phyloP scores from a whole-genome alignment of 2,329 filamentous ascomycete species.

The Colletotrichum sp. region DNA sequence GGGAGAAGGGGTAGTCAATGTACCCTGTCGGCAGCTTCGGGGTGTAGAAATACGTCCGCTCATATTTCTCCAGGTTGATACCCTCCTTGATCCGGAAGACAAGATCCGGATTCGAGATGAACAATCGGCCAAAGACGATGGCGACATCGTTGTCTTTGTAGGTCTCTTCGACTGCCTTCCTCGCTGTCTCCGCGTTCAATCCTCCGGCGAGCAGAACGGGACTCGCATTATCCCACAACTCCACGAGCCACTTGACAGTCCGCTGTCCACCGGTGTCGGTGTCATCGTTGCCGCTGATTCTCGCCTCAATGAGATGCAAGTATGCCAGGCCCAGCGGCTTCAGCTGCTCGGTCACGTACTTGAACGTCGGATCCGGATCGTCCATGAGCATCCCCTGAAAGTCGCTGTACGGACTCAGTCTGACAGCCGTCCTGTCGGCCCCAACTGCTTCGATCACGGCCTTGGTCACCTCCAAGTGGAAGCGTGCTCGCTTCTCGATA shows the following conservation, averaged over 20 bases:
- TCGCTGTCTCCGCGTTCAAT: conserved; percentile 29
- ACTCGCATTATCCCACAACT: conserved; percentile 33
- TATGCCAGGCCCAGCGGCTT: conserved; percentile 59
- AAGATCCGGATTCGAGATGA: conserved; percentile 38
- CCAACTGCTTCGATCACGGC: conserved; percentile 48
- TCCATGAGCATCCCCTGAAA: conserved; percentile 67
- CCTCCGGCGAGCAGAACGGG: conserved; percentile 37
- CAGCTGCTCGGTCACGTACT: conserved; percentile 55
- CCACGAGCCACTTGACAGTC: conserved; percentile 28
- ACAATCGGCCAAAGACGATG: conserved; percentile 36
- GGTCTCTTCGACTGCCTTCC: conserved; percentile 23
- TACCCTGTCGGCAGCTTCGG: conserved; percentile 24
- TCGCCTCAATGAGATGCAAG: conserved; percentile 63
- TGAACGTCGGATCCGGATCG: conserved; percentile 64
- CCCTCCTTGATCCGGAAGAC: conserved; percentile 31
- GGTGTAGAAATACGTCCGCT: conserved; percentile 32
- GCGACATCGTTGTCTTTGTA: conserved; percentile 31
- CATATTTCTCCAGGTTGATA: conserved; percentile 29
- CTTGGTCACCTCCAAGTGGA: conserved; percentile 54
- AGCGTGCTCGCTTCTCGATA: conserved; percentile 56
- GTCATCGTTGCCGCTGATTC: conserved; percentile 46
- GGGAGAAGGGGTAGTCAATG: conserved; percentile 27
- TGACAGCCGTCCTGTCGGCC: conserved; percentile 54
- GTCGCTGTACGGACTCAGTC: conserved; percentile 61
- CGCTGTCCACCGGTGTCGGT: conserved; percentile 30